Conservation (phyloP, 768 basidiomycete species). For the Stropharia rugosoannulata region DNA sequence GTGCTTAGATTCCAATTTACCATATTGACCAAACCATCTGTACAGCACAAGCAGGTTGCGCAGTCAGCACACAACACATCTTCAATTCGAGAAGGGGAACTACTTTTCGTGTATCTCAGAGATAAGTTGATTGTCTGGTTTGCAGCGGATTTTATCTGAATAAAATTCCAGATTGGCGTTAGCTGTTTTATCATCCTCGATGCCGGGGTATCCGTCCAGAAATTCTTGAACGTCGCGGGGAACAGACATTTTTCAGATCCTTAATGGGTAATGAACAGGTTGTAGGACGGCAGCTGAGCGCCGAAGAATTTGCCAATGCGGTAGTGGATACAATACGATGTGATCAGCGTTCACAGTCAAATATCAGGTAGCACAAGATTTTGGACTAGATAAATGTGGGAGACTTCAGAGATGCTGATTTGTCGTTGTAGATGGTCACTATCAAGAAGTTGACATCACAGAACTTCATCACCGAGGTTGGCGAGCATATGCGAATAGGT, state of each 20-base stretch:
- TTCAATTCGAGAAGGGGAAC: neutral
- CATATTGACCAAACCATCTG: constrained; percentile 68
- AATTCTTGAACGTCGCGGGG: constrained; percentile 60
- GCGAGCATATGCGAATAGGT: too few species aligned
- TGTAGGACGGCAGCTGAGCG: too few species aligned
- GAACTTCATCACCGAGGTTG: too few species aligned
- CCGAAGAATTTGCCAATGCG: too few species aligned
- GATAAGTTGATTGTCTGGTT: constrained; percentile 59
- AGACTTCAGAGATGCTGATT: too few species aligned
- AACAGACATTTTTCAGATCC: constrained; percentile 34
- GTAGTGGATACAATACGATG: too few species aligned
- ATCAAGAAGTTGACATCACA: too few species aligned
- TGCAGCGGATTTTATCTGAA: constrained; percentile 51
- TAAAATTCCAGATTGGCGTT: constrained; percentile 64
- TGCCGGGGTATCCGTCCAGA: constrained; percentile 50
- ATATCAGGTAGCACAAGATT: too few species aligned
- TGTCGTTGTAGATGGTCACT: too few species aligned
- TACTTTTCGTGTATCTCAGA: constrained; percentile 65
- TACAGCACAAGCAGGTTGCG: constrained; percentile 29
- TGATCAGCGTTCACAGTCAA: too few species aligned
- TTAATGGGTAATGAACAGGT: neutral
- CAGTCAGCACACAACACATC: neutral
- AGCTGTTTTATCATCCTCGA: constrained; percentile 33
- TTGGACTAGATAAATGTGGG: too few species aligned
- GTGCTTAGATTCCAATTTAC: constrained; percentile 64